Conservation (phyloP, 257 asterid species). For the Cinchona pubescens region DNA sequence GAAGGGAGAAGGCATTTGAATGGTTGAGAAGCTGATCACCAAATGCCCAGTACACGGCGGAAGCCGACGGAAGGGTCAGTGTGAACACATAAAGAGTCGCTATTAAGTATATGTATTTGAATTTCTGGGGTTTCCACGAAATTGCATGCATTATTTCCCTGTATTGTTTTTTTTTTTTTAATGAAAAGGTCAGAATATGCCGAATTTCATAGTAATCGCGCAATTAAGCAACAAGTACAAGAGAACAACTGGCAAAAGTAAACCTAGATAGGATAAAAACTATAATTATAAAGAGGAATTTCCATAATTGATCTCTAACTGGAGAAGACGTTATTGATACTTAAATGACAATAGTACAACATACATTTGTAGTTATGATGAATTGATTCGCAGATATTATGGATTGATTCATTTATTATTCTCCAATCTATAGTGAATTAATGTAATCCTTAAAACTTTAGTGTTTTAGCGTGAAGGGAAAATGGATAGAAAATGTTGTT, state of each 20-base stretch:
- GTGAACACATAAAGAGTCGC: constrained; percentile 93
- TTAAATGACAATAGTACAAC: background rate
- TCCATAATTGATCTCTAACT: no score
- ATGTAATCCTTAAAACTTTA: no score
- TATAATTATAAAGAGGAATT: background rate
- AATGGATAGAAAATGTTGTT: constrained; percentile 1
- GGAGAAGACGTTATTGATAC: background rate
- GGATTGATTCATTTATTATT: background rate
- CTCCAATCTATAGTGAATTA: no score
- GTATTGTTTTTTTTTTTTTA: background rate
- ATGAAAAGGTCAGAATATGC: background rate
- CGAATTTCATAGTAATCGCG: background rate
- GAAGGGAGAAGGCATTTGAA: constrained; percentile 82
- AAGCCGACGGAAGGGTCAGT: constrained; percentile 78
- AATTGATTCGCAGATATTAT: background rate
- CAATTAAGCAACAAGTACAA: background rate
- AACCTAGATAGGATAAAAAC: background rate
- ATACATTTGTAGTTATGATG: background rate
- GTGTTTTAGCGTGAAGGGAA: constrained; percentile 18
- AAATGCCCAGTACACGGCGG: constrained; percentile 94
- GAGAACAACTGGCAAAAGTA: background rate
- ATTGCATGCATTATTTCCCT: constrained; percentile 97
- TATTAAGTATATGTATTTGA: constrained; percentile 76
- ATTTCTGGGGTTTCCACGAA: constrained; percentile 99
- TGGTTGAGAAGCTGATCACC: constrained; percentile 82